phyloP scores from a whole-genome alignment of 2,329 filamentous ascomycete genomes.

The Penicillium sumatraense region DNA sequence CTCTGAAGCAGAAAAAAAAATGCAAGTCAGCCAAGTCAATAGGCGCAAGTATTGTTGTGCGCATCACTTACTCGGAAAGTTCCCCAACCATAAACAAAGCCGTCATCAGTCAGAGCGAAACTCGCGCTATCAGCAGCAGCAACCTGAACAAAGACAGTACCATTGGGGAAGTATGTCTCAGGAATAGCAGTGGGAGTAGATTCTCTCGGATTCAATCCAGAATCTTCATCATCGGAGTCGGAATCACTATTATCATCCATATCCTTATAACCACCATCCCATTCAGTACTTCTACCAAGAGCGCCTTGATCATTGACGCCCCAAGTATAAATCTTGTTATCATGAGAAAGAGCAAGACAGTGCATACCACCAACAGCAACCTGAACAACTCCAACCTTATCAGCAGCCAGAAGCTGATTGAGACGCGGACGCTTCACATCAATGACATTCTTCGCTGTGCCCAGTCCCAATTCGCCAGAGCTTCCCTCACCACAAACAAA shows the following conservation, averaged over 20 bases:
- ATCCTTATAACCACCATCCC: conserved; percentile 66
- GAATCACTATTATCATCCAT: conserved; percentile 48
- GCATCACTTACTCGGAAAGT: conserved; percentile 59
- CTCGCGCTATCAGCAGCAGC: conserved; percentile 64
- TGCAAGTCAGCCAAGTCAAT: no score
- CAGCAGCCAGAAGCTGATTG: conserved; percentile 63
- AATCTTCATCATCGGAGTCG: conserved; percentile 59
- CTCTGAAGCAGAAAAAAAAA: conserved; percentile 45
- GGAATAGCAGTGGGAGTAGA: conserved; percentile 58
- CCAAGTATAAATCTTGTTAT: conserved; percentile 84
- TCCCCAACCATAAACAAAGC: conserved; percentile 65
- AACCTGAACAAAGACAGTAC: conserved; percentile 61
- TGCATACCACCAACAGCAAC: conserved; percentile 84
- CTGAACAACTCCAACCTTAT: conserved; percentile 70
- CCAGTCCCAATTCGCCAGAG: conserved; percentile 82
- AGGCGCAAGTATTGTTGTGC: neutral
- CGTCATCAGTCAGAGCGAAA: conserved; percentile 65
- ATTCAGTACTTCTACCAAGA: conserved; percentile 73
- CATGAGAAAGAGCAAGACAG: conserved; percentile 72
- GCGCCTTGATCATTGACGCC: conserved; percentile 86
- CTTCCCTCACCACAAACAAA: conserved; percentile 81
- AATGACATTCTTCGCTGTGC: conserved; percentile 66
- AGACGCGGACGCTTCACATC: conserved; percentile 76
- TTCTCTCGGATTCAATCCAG: conserved; percentile 62
- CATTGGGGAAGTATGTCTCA: conserved; percentile 54